phyloP scores from a whole-genome alignment of 306 rosid species.

The Quercus cerris region DNA sequence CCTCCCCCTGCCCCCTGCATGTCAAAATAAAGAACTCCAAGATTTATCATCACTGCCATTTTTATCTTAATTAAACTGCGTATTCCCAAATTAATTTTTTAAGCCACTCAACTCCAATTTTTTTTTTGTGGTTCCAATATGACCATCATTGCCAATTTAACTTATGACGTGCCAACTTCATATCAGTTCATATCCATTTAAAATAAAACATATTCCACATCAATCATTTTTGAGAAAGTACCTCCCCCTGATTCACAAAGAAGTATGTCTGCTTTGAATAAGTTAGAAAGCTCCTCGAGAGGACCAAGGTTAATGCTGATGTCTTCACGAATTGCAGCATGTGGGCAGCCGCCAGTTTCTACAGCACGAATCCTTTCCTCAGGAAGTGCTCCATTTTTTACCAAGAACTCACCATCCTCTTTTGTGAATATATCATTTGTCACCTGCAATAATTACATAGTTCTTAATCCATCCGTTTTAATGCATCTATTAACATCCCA shows the following conservation, averaged over 20 bases:
- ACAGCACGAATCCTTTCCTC: constrained; percentile 96
- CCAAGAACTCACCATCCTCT: constrained; percentile 98
- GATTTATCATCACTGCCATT: neutral
- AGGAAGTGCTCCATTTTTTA: constrained; percentile 85
- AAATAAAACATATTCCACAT: neutral
- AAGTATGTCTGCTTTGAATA: constrained; percentile 74
- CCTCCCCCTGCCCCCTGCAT: no score
- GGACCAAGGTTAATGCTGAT: constrained; percentile 98
- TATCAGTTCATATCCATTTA: neutral
- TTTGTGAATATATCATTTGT: constrained; percentile 97
- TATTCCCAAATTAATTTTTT: neutral
- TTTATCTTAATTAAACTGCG: neutral
- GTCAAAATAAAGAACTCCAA: no score
- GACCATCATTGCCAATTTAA: neutral
- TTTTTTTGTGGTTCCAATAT: neutral
- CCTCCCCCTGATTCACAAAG: constrained; percentile 99
- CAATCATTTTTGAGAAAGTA: constrained; percentile 10
- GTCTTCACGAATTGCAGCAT: constrained; percentile 94
- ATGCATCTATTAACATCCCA: neutral
- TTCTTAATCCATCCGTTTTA: neutral
- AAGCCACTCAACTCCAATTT: neutral
- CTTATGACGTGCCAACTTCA: neutral
- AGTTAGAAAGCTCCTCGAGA: constrained; percentile 83
- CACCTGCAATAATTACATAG: constrained; percentile 39
- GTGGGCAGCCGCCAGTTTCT: constrained; percentile 98